A percentile compares a stretch with the other conserved stretches of the same genome.
phyloP scores from a whole-genome alignment of 2,329 filamentous ascomycete genomes.

The Orbilia blumenaviensis region DNA sequence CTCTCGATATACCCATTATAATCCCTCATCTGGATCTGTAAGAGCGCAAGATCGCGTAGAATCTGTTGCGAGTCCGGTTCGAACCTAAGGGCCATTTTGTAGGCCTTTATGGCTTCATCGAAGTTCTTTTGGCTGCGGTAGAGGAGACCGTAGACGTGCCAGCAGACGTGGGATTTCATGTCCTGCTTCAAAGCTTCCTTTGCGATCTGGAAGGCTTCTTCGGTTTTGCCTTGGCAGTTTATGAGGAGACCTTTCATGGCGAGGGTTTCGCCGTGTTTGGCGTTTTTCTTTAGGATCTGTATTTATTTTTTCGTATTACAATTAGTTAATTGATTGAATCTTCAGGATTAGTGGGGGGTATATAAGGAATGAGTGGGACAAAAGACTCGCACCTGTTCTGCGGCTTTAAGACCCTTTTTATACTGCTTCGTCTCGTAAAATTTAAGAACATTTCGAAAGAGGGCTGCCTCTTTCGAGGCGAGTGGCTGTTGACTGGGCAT shows the following conservation, averaged over 20 bases:
- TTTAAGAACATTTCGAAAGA: conserved; percentile 94
- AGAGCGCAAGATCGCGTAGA: conserved; percentile 87
- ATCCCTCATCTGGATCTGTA: conserved; percentile 97
- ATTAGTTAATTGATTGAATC: background rate
- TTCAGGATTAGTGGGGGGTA: too few species aligned
- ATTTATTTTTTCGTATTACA: background rate
- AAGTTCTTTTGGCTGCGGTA: conserved; percentile 97
- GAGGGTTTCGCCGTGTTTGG: conserved; percentile 96
- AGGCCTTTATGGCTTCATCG: conserved; percentile 98
- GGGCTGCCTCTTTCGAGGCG: conserved; percentile 83
- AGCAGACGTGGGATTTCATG: conserved; percentile 99
- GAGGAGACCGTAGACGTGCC: conserved; percentile 96
- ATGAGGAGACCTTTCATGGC: conserved; percentile 99
- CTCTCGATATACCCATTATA: conserved; percentile 93
- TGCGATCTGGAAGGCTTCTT: conserved; percentile 91
- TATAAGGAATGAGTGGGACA: background rate
- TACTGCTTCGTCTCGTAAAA: conserved; percentile 99
- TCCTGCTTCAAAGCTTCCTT: conserved; percentile 93
- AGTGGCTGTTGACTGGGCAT: conserved; percentile 51
- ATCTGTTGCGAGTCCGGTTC: conserved; percentile 96
- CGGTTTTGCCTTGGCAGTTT: conserved; percentile 88
- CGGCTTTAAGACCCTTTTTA: conserved; percentile 93
- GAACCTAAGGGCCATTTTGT: conserved; percentile 90
- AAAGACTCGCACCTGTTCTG: conserved; percentile 67
- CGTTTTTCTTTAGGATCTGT: conserved; percentile 89